phyloP scores from a whole-genome alignment of 305 asterid genomes.

The Stenogyne calaminthoides region DNA sequence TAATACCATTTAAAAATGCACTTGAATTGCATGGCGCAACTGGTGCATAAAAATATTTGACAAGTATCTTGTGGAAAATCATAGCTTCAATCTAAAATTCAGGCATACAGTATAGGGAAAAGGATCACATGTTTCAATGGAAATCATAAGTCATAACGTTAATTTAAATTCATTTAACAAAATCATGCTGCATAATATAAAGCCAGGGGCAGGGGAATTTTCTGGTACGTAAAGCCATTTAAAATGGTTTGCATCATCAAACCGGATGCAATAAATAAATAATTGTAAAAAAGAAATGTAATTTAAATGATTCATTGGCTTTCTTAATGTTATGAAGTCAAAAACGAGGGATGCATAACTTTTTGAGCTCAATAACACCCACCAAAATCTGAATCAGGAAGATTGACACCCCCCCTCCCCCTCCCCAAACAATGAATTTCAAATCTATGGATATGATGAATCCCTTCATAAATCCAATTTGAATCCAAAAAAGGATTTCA shows the following conservation, averaged over 20 bases:
- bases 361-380: no score
- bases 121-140: not conserved
- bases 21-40: no score
- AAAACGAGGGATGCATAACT: no score
- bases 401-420: no score
- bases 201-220: not conserved
- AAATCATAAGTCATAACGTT: not conserved
- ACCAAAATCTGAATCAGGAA: no score
- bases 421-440: no score
- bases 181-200: slow-evolving; percentile 8
- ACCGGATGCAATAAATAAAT: not conserved
- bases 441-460: no score
- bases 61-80: not conserved
- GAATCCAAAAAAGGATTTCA: no score
- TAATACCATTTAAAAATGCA: no score
- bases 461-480: no score
- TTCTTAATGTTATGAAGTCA: slow-evolving; percentile 7
- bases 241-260: slow-evolving; percentile 10
- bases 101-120: not conserved
- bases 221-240: not conserved
- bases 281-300: not conserved
- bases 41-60: no score
- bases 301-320: not conserved
- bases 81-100: not conserved
- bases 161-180: not conserved